Conservation (phyloP, 192 early-diverging fungal genomes). For the Podila horticola region DNA sequence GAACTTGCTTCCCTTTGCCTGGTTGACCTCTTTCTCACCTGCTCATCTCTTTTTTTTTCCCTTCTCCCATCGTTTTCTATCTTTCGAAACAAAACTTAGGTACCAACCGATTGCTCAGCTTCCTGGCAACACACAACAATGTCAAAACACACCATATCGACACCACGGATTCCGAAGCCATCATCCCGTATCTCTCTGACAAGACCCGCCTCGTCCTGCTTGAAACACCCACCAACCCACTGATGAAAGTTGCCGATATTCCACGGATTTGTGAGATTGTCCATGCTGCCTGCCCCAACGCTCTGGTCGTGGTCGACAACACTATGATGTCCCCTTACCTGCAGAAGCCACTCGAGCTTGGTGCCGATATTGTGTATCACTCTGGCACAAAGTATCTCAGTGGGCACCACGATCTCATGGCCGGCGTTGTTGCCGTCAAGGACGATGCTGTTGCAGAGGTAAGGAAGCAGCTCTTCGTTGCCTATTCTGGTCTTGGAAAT, state of each 20-base stretch:
- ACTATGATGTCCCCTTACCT: constrained; percentile 99
- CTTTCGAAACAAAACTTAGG: constrained; percentile 50
- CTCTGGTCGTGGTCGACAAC: constrained; percentile 95
- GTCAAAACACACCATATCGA: constrained; percentile 93
- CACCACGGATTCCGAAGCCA: constrained; percentile 75
- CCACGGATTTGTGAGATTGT: constrained; percentile 78
- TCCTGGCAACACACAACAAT: constrained; percentile 79
- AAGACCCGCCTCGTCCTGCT: constrained; percentile 89
- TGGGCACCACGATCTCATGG: constrained; percentile 99
- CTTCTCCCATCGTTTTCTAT: background rate
- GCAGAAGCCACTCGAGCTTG: constrained; percentile 88
- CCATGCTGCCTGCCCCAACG: constrained; percentile 77
- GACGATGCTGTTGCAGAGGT: constrained; percentile 79
- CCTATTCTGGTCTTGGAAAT: background rate
- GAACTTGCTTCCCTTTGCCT: background rate
- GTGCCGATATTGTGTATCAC: constrained; percentile 94
- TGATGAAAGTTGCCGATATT: constrained; percentile 95
- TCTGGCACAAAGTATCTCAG: constrained; percentile 98
- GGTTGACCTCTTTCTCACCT: background rate
- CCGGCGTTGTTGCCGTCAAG: constrained; percentile 91
- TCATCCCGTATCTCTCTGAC: constrained; percentile 72
- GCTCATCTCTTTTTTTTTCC: constrained; percentile 38
- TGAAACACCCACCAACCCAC: constrained; percentile 97
- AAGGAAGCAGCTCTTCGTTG: constrained; percentile 16
- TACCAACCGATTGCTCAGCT: constrained; percentile 93